Evolutionary conservation across 148 eudicot species (phyloP).

Genomic region (Camellia granthamiana): DNA sequence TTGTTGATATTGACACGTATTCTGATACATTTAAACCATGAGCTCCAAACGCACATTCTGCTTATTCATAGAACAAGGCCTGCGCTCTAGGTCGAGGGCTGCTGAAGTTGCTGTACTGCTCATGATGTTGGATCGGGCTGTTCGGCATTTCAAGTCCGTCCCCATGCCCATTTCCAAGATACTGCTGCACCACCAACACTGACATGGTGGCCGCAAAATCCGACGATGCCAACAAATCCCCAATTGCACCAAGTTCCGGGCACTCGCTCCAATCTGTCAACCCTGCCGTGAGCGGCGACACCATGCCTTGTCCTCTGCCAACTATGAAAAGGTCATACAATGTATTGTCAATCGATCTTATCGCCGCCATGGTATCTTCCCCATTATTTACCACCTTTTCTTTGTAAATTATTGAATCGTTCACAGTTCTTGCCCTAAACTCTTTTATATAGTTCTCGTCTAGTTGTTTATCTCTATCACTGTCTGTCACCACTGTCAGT

Average conservation of each 20-base stretch:
- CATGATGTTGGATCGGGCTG: conserved; percentile 22
- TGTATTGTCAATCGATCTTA: conserved; percentile 50
- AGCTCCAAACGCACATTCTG: background rate
- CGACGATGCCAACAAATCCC: conserved; percentile 74
- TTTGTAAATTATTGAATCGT: conserved; percentile 31
- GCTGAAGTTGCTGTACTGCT: background rate
- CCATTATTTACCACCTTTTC: conserved; percentile 61
- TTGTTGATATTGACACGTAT: too few species aligned
- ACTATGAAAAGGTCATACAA: conserved; percentile 65
- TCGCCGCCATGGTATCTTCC: conserved; percentile 68
- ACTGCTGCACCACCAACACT: conserved; percentile 62
- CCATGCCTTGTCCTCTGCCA: conserved; percentile 68
- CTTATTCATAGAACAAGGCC: conserved; percentile 2
- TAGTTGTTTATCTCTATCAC: conserved; percentile 44
- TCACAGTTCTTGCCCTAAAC: conserved; percentile 40
- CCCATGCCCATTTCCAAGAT: conserved; percentile 37
- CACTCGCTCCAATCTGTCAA: conserved; percentile 95
- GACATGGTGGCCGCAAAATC: conserved; percentile 67
- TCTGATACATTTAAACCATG: too few species aligned
- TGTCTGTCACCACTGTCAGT: conserved; percentile 47
- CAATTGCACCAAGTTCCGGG: conserved; percentile 83
- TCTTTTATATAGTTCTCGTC: conserved; percentile 57
- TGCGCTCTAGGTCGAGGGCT: background rate
- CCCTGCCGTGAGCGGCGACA: conserved; percentile 72
- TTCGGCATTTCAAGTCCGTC: conserved; percentile 38